These are phyloP conservation scores for Eucalyptus pauciflora DNA, from an alignment of 345 rosid genomes.

Conservation along the genomic window DNA sequence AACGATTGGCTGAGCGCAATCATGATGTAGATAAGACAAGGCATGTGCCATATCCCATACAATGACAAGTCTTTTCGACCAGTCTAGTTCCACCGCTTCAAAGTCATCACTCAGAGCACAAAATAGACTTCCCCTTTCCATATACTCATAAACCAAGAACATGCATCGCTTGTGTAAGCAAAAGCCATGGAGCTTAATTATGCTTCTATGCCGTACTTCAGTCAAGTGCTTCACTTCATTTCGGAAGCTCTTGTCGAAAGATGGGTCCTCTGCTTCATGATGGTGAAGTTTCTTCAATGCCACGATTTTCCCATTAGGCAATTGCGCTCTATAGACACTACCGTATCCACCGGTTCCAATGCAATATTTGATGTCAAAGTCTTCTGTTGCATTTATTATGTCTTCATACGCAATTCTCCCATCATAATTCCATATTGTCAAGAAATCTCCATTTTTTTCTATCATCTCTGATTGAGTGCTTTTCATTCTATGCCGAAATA, in stretches of 20 bases:
- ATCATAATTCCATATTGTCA: neutral
- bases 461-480: too few species aligned
- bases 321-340: conserved; percentile 7
- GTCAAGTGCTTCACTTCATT: neutral
- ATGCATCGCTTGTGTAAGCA: neutral
- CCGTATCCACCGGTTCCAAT: conserved; percentile 12
- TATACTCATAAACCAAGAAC: neutral
- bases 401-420: conserved; percentile 4
- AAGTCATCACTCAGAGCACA: neutral
- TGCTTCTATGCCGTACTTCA: neutral
- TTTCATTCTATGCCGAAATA: neutral
- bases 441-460: neutral
- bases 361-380: conserved; percentile 6
- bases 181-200: neutral
- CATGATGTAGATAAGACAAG: conserved; percentile 1
- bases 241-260: neutral
- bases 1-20: neutral
- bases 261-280: neutral
- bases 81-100: neutral
- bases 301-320: neutral
- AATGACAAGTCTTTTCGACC: neutral
- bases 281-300: neutral
- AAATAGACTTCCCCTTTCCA: neutral
- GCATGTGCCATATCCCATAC: neutral
- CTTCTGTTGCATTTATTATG: conserved; percentile 1